Evolutionary conservation across 2,329 filamentous ascomycete species (phyloP).

Genomic region (Fusarium fujikuroi): DNA sequence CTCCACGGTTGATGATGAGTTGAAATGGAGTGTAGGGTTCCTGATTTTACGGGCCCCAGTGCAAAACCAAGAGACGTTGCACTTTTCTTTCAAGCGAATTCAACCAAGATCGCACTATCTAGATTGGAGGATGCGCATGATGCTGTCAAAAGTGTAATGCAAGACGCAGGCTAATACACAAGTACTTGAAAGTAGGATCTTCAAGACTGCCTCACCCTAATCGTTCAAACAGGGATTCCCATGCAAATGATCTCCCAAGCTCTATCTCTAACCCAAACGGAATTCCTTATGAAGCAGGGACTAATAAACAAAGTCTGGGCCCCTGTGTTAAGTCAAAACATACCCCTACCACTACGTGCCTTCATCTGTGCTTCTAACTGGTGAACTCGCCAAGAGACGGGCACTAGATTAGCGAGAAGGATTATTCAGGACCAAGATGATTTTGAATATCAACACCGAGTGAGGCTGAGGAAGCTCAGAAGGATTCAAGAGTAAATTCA

Average conservation of each 20-base stretch:
- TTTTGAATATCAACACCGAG: constrained; percentile 2
- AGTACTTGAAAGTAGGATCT: neutral
- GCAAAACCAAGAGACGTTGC: neutral
- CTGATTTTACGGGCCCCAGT: neutral
- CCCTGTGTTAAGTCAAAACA: neutral
- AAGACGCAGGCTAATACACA: too few species aligned
- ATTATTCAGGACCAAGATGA: constrained; percentile 5
- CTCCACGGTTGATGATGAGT: too few species aligned
- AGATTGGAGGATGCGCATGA: accelerated
- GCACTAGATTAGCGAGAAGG: constrained; percentile 1
- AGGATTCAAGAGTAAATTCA: neutral
- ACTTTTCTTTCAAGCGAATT: accelerated
- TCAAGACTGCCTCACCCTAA: neutral
- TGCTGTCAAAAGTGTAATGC: neutral
- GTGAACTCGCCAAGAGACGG: neutral
- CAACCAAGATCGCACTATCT: too few species aligned
- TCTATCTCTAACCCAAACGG: neutral
- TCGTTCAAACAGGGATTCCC: neutral
- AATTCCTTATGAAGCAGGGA: neutral
- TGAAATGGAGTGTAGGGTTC: too few species aligned
- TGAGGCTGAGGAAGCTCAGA: neutral
- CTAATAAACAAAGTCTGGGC: neutral
- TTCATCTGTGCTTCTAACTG: constrained; percentile 2
- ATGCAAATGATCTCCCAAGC: neutral
- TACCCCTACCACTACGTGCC: constrained; percentile 8